phyloP scores from a whole-genome alignment of 306 rosid genomes.

The Quercus gilva region DNA sequence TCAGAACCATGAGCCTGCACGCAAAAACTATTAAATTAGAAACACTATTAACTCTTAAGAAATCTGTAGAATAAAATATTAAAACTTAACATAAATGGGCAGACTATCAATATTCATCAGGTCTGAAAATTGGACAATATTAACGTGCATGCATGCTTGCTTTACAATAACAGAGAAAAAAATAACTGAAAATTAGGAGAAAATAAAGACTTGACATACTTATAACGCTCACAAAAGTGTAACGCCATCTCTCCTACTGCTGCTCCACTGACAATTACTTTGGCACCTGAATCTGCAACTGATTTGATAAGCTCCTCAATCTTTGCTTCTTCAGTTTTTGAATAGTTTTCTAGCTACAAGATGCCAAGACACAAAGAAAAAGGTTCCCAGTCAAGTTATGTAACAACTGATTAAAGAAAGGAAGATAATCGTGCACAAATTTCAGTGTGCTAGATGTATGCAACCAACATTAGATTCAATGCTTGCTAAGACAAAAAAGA shows the following conservation, averaged over 20 bases:
- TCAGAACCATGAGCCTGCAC: slow-evolving; percentile 88
- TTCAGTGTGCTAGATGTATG: not conserved
- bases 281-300: slow-evolving; percentile 93
- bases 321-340: slow-evolving; percentile 90
- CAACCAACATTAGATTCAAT: slow-evolving; percentile 10
- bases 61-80: not conserved
- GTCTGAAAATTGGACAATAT: not conserved
- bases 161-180: not conserved
- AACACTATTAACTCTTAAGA: not conserved
- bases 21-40: slow-evolving; percentile 25
- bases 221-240: slow-evolving; percentile 94
- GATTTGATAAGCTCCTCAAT: slow-evolving; percentile 94
- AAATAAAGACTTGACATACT: slow-evolving; percentile 38
- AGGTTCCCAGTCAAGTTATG: slow-evolving; percentile 12
- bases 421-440: not conserved
- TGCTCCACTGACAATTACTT: slow-evolving; percentile 87
- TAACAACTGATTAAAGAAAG: not conserved
- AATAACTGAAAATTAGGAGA: not conserved
- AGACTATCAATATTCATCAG: slow-evolving; percentile 4
- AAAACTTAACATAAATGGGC: not conserved
- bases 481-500: not conserved
- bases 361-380: slow-evolving; percentile 11
- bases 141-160: not conserved
- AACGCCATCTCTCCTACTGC: slow-evolving; percentile 98
- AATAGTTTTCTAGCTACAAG: slow-evolving; percentile 71